phyloP scores from a whole-genome alignment of 495 filamentous ascomycete genomes.

The Aspergillus funiculosus region DNA sequence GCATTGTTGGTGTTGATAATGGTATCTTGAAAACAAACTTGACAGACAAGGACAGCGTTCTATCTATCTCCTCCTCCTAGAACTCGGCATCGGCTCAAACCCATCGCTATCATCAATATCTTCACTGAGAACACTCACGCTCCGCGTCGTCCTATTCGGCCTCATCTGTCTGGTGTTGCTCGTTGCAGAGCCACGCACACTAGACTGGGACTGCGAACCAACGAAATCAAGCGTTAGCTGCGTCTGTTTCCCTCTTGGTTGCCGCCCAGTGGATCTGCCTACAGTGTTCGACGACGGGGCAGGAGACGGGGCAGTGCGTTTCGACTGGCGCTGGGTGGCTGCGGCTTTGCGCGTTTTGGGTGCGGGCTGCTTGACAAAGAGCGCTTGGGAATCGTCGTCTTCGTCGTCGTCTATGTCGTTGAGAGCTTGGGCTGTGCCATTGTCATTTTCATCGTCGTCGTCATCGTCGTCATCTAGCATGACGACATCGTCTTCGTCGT shows the following conservation, averaged over 20 bases:
- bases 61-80: constrained; percentile 14
- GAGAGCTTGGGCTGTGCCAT: constrained; percentile 27
- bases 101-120: constrained; percentile 76
- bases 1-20: too few relatives aligned
- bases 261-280: constrained; percentile 5
- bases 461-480: constrained; percentile 60
- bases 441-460: constrained; percentile 45
- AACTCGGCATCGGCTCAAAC: constrained; percentile 56
- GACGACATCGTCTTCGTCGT: constrained; percentile 58
- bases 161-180: constrained; percentile 33
- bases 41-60: too few relatives aligned
- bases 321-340: constrained; percentile 25
- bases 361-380: constrained; percentile 51
- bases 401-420: constrained; percentile 33
- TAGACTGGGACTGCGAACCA: constrained; percentile 49
- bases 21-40: too few relatives aligned
- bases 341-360: constrained; percentile 29
- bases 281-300: constrained; percentile 43
- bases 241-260: constrained; percentile 28
- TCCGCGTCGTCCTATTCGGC: constrained; percentile 37
- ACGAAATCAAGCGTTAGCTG: constrained; percentile 76
- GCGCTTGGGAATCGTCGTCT: constrained; percentile 43
- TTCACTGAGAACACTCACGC: constrained; percentile 35
- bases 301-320: constrained; percentile 34
- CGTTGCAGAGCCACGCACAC: constrained; percentile 22